Evolutionary conservation across 2,329 filamentous ascomycete species (phyloP), one percentile per base, ranked within the genome.

Genomic region (Knufia fluminis): DNA sequence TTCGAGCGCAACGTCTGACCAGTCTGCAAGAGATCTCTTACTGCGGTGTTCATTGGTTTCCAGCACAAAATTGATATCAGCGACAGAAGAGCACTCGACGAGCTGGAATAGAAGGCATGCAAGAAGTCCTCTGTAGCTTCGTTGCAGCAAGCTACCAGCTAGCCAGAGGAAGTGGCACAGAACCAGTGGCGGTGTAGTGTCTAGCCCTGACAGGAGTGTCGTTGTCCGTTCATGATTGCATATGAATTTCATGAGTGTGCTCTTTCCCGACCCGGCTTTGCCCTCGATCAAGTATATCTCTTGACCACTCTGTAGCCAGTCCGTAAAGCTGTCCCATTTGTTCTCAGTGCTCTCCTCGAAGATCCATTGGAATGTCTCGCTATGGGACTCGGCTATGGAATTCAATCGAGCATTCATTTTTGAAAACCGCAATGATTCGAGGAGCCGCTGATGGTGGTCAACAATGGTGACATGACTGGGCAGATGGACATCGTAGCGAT

Each of bases 221-320:
- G 12, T 17, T 20, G 35, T 38, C 35, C 19, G 14, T 16, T 6
- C 6, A 12, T 22, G 3, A 10, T 43, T 24, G n/a, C 6, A 33
- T 12, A 49, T 31, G 26, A 33, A 36, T n/a, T 45, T 44, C 47
- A 49, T 49, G 14, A 49, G 28, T 4, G 61, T 64, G 2, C 61
- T 64, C 46, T 66, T 66, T 2, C 64, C 64, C 8, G 62, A 64
- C 2, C 65, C 64, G 31, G 63, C 61, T 57, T 61, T 57, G 7
- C 64, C 64, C 32, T 53, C 57, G n/a, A 66, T 48, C 63, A 62
- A 65, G 51, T 60, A 65, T 3, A 66, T 62, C 19, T 36, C 40
- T 28, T 19, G 14, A 33, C 40, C 47, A 44, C n/a, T n/a, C 10
- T 22, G 7, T 8, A 49, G 47, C 47, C 47, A 49, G 9, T 44